Conservation (phyloP, 768 basidiomycete species). For the Tulasnella sp. region DNA sequence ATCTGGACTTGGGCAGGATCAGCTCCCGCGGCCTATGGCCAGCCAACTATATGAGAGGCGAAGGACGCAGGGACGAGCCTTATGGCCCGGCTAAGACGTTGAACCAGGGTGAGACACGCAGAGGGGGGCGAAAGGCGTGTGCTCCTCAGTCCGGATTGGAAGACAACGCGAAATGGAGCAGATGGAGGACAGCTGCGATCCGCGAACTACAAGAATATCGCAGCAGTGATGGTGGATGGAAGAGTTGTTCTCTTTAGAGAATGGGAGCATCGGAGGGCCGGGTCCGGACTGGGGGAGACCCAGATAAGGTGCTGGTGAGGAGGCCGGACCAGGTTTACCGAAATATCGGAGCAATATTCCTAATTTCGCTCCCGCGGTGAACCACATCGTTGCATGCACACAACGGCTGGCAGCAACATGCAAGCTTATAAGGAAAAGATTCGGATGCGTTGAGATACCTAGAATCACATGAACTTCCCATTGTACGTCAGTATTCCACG, state of each 20-base stretch:
- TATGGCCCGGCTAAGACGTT: neutral
- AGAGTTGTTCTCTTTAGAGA: neutral
- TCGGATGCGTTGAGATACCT: neutral
- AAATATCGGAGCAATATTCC: constrained; percentile 4
- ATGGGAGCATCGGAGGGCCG: neutral
- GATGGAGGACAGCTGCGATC: neutral
- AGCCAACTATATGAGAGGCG: neutral
- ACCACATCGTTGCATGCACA: neutral
- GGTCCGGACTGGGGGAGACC: neutral
- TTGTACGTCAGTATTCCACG: neutral
- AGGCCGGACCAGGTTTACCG: neutral
- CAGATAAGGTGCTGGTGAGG: neutral
- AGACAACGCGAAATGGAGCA: neutral
- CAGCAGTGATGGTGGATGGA: neutral
- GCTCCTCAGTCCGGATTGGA: neutral
- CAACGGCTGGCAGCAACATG: neutral
- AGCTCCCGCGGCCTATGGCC: neutral
- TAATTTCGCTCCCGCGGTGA: neutral
- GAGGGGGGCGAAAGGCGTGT: neutral
- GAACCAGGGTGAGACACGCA: neutral
- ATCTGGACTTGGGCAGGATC: neutral
- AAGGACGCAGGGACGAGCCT: neutral
- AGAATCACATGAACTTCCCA: neutral
- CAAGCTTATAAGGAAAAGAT: neutral
- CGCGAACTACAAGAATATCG: neutral